phyloP scores from a whole-genome alignment of 2,329 filamentous ascomycete genomes.

The Penicillium sp. region DNA sequence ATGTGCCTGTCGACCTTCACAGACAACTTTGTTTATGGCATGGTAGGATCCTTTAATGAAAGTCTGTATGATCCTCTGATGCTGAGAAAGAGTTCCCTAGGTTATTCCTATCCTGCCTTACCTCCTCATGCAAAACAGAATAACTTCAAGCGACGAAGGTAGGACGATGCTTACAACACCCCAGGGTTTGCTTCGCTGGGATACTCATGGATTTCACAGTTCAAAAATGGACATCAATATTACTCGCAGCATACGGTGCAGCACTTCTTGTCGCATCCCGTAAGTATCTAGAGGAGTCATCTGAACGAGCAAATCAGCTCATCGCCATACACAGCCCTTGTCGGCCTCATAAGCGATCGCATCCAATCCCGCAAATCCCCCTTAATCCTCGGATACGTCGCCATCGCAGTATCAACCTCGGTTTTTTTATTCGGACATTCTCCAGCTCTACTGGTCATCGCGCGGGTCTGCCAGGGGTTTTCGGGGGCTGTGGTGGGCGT shows the following conservation, averaged over 20 bases:
- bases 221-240: conserved; percentile 13
- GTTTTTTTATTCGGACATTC: conserved; percentile 6
- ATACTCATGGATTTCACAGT: background rate
- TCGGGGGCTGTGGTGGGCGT: conserved; percentile 11
- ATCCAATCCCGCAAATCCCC: conserved; percentile 5
- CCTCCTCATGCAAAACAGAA: background rate
- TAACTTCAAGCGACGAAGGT: background rate
- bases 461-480: conserved; percentile 8
- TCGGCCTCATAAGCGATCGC: conserved; percentile 7
- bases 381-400: conserved; percentile 7
- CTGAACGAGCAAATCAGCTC: background rate
- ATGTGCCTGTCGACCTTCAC: conserved; percentile 7
- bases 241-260: conserved; percentile 10
- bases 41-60: background rate
- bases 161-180: background rate
- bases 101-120: conserved; percentile 3
- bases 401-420: conserved; percentile 7
- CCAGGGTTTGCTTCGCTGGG: background rate
- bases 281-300: background rate
- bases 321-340: background rate
- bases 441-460: conserved; percentile 2
- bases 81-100: conserved; percentile 4
- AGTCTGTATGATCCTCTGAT: background rate
- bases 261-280: conserved; percentile 9
- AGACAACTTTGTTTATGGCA: conserved; percentile 7